Percentiles rank a stretch among this genome's conserved stretches.
Conservation (phyloP, 1,284 basidiomycete genomes). For the Leccinum proliferum region DNA sequence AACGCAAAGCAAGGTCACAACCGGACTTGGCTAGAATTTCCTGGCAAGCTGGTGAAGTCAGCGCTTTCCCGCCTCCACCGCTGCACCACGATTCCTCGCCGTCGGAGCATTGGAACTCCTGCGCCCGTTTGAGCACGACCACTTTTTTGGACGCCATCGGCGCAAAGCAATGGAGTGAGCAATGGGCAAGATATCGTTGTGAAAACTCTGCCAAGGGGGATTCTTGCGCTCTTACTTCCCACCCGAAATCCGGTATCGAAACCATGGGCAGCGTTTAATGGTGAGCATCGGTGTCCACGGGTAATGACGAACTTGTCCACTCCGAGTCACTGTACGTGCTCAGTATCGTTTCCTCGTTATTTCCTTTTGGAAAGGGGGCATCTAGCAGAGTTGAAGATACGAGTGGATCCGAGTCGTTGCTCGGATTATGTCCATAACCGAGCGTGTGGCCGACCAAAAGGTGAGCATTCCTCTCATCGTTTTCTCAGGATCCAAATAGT, state of each 20-base stretch:
- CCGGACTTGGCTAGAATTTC: no score
- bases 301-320: not conserved
- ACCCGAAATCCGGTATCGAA: conserved; percentile 90
- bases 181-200: conserved; percentile 90
- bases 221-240: conserved; percentile 88
- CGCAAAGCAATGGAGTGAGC: conserved; percentile 85
- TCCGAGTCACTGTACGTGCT: not conserved
- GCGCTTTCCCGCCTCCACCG: conserved; percentile 27
- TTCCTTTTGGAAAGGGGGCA: conserved; percentile 86
- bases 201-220: conserved; percentile 90
- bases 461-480: conserved; percentile 37
- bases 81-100: conserved; percentile 45
- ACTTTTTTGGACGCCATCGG: conserved; percentile 77
- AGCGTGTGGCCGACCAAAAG: conserved; percentile 76
- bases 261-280: conserved; percentile 96
- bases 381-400: conserved; percentile 76
- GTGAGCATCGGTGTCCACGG: conserved; percentile 35
- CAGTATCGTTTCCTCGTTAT: conserved; percentile 94
- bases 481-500: conserved; percentile 57
- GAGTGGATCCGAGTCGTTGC: conserved; percentile 85
- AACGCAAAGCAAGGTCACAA: no score
- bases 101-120: conserved; percentile 61
- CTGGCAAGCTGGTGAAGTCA: no score
- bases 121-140: conserved; percentile 74
- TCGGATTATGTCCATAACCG: conserved; percentile 83